Percentiles rank a stretch among this genome's conserved stretches.
These are phyloP conservation scores for Ormosia semicastrata DNA, from an alignment of 306 rosid species.

Conservation along the genomic window DNA sequence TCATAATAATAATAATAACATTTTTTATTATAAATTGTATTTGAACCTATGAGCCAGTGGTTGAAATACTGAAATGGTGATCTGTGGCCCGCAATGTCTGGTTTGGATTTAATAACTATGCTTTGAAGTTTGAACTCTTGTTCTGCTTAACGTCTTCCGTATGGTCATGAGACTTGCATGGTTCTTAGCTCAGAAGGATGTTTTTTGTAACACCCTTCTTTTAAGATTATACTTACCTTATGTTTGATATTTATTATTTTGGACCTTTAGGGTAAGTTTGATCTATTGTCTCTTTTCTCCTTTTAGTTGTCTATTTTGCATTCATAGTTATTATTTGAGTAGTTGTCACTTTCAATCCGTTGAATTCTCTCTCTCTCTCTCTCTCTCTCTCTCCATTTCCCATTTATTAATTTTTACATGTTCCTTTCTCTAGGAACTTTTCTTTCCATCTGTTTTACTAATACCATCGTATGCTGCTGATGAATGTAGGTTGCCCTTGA, in stretches of 20 bases:
- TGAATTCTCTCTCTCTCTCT: neutral
- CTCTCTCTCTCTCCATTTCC: neutral
- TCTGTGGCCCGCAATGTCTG: no score
- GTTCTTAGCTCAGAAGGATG: neutral
- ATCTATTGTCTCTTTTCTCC: neutral
- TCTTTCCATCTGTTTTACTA: neutral
- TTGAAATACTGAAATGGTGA: no score
- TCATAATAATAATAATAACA: no score
- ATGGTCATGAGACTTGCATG: neutral
- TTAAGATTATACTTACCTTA: neutral
- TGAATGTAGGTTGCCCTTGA: slow-evolving; percentile 80
- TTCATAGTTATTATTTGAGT: neutral
- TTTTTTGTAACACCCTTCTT: neutral
- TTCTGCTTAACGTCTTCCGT: neutral
- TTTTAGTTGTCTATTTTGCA: neutral
- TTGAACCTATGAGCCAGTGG: no score
- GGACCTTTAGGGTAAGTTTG: neutral
- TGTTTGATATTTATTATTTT: neutral
- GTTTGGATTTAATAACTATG: neutral
- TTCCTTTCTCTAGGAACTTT: neutral
- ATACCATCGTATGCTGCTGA: neutral
- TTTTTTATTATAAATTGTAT: no score
- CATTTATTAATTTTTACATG: neutral
- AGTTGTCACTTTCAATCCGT: neutral
- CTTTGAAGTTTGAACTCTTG: neutral